A percentile compares a stretch with the other conserved stretches of the same genome.
phyloP scores from a whole-genome alignment of 805 yeast species.

The Nakazawaea ambrosiae region DNA sequence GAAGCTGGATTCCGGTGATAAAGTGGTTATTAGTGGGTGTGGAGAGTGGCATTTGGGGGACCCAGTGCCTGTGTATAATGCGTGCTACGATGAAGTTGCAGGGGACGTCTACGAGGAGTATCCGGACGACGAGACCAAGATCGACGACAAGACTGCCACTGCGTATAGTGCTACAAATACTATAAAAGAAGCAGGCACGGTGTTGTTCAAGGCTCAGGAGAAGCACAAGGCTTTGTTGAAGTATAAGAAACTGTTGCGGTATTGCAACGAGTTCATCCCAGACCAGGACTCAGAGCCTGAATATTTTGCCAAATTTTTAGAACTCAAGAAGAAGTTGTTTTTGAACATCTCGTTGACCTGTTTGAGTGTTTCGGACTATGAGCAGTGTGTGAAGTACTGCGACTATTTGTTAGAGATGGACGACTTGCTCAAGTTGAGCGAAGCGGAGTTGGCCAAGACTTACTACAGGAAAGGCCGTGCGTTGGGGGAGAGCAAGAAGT shows the following conservation, averaged over 20 bases:
- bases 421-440: slow-evolving; percentile 14
- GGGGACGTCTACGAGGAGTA: slow-evolving; percentile 72
- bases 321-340: slow-evolving; percentile 41
- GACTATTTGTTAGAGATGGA: slow-evolving; percentile 49
- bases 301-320: slow-evolving; percentile 40
- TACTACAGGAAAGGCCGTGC: slow-evolving; percentile 44
- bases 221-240: slow-evolving; percentile 60
- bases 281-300: slow-evolving; percentile 58
- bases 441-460: slow-evolving; percentile 49
- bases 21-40: slow-evolving; percentile 45
- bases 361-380: slow-evolving; percentile 41
- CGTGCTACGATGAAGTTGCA: slow-evolving; percentile 52
- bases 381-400: slow-evolving; percentile 46
- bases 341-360: slow-evolving; percentile 53
- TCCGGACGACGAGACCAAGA: slow-evolving; percentile 64
- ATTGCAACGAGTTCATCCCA: slow-evolving; percentile 66
- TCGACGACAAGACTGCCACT: slow-evolving; percentile 38
- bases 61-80: slow-evolving; percentile 53
- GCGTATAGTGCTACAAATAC: slow-evolving; percentile 43
- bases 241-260: slow-evolving; percentile 59
- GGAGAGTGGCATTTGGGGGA: slow-evolving; percentile 52
- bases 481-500: background rate
- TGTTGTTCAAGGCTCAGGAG: slow-evolving; percentile 47
- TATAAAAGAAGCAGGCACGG: slow-evolving; percentile 64
- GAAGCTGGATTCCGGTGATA: slow-evolving; percentile 33